phyloP scores from a whole-genome alignment of 2,329 filamentous ascomycete species.

The Cordyceps cateniannulata region DNA sequence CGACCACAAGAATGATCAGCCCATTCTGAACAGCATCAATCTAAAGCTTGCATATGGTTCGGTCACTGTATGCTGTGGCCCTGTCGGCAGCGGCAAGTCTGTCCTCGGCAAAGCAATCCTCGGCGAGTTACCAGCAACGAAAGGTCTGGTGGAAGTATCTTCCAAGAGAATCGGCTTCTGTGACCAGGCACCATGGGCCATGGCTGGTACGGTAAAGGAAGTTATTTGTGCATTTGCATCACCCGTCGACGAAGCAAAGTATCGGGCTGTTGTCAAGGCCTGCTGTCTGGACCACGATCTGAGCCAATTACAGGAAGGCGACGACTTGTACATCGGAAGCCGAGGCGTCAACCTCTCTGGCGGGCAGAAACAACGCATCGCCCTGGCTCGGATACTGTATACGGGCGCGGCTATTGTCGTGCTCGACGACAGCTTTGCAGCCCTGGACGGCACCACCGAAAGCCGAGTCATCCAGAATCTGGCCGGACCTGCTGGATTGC shows the following conservation, averaged over 20 bases:
- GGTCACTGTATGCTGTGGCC: constrained; percentile 8
- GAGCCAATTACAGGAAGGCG: not conserved
- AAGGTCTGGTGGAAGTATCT: not conserved
- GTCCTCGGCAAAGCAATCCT: constrained; percentile 4
- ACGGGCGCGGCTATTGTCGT: constrained; percentile 11
- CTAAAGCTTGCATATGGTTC: not conserved
- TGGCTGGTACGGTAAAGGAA: constrained; percentile 6
- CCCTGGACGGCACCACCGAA: constrained; percentile 17
- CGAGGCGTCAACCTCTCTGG: constrained; percentile 11
- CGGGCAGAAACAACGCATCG: constrained; percentile 12
- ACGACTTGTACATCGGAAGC: constrained; percentile 1
- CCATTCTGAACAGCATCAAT: not conserved
- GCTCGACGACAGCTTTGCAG: constrained; percentile 17
- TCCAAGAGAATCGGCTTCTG: constrained; percentile 5
- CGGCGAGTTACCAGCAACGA: not conserved
- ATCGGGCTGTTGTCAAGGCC: not conserved
- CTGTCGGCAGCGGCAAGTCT: constrained; percentile 10
- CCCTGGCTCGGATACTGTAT: constrained; percentile 15
- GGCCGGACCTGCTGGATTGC: constrained; percentile 20
- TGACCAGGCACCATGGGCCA: constrained; percentile 7
- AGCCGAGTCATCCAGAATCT: constrained; percentile 14
- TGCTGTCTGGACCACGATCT: constrained; percentile 11
- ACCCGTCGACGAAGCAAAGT: not conserved
- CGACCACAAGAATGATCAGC: not conserved
- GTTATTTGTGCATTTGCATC: constrained; percentile 1